These are phyloP conservation scores for Pseudozyma pruni DNA, from an alignment of 1,284 basidiomycete species.

Conservation along the genomic window DNA sequence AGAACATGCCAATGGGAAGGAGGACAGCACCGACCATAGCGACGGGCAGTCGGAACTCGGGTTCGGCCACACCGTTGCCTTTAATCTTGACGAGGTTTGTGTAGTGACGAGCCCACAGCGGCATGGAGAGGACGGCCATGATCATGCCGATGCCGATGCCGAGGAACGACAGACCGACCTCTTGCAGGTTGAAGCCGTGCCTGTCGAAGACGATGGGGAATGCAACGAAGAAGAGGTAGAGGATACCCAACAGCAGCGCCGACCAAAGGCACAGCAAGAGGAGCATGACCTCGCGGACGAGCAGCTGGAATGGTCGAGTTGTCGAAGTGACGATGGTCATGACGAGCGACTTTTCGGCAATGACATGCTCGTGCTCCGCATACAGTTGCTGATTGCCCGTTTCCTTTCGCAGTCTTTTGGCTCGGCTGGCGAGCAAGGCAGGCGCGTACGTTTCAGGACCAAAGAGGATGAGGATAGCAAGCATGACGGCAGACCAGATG, in stretches of 20 bases:
- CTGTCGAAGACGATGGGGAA: conserved; percentile 49
- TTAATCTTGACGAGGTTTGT: conserved; percentile 72
- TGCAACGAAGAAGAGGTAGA: conserved; percentile 57
- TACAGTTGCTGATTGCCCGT: conserved; percentile 58
- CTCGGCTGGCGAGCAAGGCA: conserved; percentile 58
- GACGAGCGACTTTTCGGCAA: conserved; percentile 26
- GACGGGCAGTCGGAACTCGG: conserved; percentile 54
- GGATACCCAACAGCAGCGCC: conserved; percentile 37
- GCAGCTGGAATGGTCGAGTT: conserved; percentile 30
- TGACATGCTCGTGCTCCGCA: conserved; percentile 21
- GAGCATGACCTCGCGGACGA: conserved; percentile 32
- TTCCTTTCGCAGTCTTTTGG: conserved; percentile 61
- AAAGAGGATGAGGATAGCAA: conserved; percentile 61
- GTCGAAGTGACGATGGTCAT: conserved; percentile 27
- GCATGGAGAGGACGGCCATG: conserved; percentile 66
- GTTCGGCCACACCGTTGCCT: conserved; percentile 69
- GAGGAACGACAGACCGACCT: conserved; percentile 47
- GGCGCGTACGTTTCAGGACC: conserved; percentile 67
- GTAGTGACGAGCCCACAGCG: conserved; percentile 65
- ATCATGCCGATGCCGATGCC: conserved; percentile 53
- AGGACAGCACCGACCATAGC: conserved; percentile 45
- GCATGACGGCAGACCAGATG: conserved; percentile 58
- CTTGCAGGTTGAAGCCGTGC: conserved; percentile 52
- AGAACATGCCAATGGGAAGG: conserved; percentile 52
- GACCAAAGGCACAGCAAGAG: conserved; percentile 41